Base-by-base conservation (phyloP, 1,284 basidiomycete species). In the Abortiporus biennis region DNA sequence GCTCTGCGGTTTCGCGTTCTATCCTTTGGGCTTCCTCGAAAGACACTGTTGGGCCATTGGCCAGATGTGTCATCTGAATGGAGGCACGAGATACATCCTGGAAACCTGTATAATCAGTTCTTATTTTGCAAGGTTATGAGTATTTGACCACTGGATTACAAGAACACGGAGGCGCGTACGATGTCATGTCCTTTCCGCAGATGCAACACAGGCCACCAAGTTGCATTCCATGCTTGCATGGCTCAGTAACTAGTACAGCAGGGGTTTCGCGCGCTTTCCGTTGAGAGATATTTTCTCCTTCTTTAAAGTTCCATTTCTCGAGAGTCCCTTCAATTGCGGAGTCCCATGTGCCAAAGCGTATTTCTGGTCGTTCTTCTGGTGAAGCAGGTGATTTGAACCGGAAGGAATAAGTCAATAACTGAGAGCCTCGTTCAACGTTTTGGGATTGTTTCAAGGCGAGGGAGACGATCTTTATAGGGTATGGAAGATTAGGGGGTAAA, bases 191-290 rank as follows among this genome's bases (percentile, higher is more conserved):
- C 63, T 88, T 91, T 29, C 93, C 94, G 59, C 94, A 99, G 23
- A 95, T 63, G 1, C 88, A 92, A 60, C 94, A 99, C 47, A 98
- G 74, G 1, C 95, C 95, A 29, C 84, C 82, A 45, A 95, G 73
- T 63, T 97, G 93, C 52, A 95, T 84, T 38, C 89, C 89, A 64
- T 99, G 94, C 40, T 88, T 91, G 68, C 94, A 99, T 15, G 89
- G 85, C 61, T 95, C 92, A 37, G 78, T 65, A 49, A 95, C 68
- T 34, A 74, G 65, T 19, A 92, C 64, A 41, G 80, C 74, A 1
- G 84, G 71, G 43, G 65, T 72, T 31, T 75, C 73, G 49, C 67
- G 73, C 15, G 79, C 79, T 51, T 61, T 71, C 43, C 71, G 67
- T 37, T 65, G 57, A n/a, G 76, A 73, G 41, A 89, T 65, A 41